Percentiles rank a stretch among this genome's conserved stretches.
Conservation (phyloP, 2,329 filamentous ascomycete species). For the Neoscytalidium dimidiatum region DNA sequence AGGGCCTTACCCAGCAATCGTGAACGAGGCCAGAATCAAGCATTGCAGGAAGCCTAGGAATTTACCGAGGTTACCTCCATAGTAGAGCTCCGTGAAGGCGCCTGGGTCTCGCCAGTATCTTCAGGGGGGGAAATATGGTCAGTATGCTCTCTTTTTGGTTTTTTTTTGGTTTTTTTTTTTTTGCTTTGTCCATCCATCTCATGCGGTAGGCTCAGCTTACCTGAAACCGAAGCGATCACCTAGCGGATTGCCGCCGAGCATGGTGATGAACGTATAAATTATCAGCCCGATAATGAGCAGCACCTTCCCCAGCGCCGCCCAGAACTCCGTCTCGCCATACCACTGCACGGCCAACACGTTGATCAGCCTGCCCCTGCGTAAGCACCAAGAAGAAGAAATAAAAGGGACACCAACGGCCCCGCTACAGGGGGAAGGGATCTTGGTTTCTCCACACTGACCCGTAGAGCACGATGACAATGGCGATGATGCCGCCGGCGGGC, state of each 20-base stretch:
- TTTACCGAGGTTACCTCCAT: slow-evolving; percentile 67
- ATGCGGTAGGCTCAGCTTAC: slow-evolving; percentile 62
- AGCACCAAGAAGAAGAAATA: slow-evolving; percentile 43
- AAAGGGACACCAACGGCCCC: no score
- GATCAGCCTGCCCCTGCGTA: slow-evolving; percentile 60
- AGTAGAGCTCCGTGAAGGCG: slow-evolving; percentile 66
- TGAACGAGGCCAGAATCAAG: slow-evolving; percentile 68
- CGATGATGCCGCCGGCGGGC: slow-evolving; percentile 61
- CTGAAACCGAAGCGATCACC: slow-evolving; percentile 72
- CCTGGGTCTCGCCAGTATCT: slow-evolving; percentile 70
- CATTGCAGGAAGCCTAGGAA: slow-evolving; percentile 78
- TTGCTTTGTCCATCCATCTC: not conserved
- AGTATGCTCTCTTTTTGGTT: no score
- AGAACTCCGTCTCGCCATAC: slow-evolving; percentile 79
- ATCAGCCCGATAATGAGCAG: slow-evolving; percentile 66
- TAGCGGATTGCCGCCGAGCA: slow-evolving; percentile 79
- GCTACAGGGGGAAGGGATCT: not conserved
- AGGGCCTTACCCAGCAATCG: slow-evolving; percentile 58
- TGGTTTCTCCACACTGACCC: slow-evolving; percentile 53
- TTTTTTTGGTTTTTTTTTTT: not conserved
- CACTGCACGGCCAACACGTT: slow-evolving; percentile 73
- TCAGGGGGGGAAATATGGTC: slow-evolving; percentile 67
- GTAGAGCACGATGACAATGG: slow-evolving; percentile 68
- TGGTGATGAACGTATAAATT: slow-evolving; percentile 80
- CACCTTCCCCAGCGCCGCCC: slow-evolving; percentile 76